A percentile compares a stretch with the other conserved stretches of the same genome.
phyloP scores from a whole-genome alignment of 352 stramenopile species.

The Blastocystis sp. region DNA sequence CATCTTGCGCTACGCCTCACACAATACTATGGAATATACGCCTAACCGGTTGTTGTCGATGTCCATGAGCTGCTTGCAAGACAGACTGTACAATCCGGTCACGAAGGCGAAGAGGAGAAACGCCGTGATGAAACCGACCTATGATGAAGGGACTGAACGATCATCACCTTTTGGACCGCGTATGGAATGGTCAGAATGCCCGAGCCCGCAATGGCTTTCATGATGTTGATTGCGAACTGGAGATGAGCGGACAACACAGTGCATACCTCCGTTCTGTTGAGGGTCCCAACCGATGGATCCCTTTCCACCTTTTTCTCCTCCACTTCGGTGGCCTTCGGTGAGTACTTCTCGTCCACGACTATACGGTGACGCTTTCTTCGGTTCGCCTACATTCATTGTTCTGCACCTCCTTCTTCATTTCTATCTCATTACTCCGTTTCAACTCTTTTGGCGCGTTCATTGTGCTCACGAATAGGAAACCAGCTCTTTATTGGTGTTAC shows the following conservation, averaged over 20 bases:
- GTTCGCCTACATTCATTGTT: neutral
- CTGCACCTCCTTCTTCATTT: neutral
- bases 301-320: neutral
- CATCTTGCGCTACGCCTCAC: neutral
- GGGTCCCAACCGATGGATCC: neutral
- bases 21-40: neutral
- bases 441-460: neutral
- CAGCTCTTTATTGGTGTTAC: too few species aligned
- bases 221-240: slow-evolving; percentile 72
- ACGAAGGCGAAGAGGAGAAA: slow-evolving; percentile 52
- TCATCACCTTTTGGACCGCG: slow-evolving; percentile 10
- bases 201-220: slow-evolving; percentile 70
- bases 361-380: neutral
- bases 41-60: neutral
- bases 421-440: neutral
- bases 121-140: slow-evolving; percentile 57
- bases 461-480: neutral
- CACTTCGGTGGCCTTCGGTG: neutral
- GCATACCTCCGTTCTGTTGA: neutral
- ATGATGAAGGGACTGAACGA: neutral
- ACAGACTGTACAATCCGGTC: slow-evolving; percentile 12
- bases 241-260: neutral
- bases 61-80: slow-evolving; percentile 30
- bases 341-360: neutral
- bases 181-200: slow-evolving; percentile 47